phyloP scores from a whole-genome alignment of 192 early-diverging fungal species.

The Podila verticillata region DNA sequence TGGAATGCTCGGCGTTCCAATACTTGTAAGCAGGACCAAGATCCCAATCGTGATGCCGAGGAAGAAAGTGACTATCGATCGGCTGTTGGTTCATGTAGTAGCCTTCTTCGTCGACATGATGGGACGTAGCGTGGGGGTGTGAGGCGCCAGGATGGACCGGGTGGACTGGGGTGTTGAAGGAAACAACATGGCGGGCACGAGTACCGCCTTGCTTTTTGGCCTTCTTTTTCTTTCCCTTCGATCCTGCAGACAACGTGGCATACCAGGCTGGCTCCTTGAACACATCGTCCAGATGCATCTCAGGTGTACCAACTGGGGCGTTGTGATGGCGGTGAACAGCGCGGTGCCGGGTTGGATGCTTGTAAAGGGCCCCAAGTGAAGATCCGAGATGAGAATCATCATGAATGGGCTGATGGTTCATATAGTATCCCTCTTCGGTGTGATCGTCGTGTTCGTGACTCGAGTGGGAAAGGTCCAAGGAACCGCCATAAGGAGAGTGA shows the following conservation, averaged over 20 bases:
- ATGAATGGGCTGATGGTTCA: slow-evolving; percentile 1
- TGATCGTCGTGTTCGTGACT: not conserved
- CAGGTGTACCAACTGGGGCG: too few relatives aligned
- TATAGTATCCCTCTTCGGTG: not conserved
- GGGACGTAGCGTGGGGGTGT: not conserved
- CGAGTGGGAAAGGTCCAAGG: not conserved
- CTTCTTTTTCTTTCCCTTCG: not conserved
- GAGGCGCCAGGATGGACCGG: not conserved
- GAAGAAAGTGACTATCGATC: not conserved
- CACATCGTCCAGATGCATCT: too few relatives aligned
- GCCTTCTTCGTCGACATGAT: not conserved
- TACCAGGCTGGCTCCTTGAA: not conserved
- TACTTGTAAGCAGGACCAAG: not conserved
- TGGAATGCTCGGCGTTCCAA: not conserved
- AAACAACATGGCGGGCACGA: not conserved
- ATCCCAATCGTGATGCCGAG: not conserved
- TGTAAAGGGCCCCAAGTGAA: not conserved
- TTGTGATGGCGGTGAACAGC: too few relatives aligned
- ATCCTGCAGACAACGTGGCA: not conserved
- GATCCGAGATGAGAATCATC: not conserved
- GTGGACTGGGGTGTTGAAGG: not conserved
- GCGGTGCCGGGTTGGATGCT: too few relatives aligned
- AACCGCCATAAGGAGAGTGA: not conserved
- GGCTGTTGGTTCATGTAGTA: not conserved
- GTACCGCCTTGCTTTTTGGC: not conserved